phyloP scores from a whole-genome alignment of 306 rosid genomes.

The Prunus salicina region DNA sequence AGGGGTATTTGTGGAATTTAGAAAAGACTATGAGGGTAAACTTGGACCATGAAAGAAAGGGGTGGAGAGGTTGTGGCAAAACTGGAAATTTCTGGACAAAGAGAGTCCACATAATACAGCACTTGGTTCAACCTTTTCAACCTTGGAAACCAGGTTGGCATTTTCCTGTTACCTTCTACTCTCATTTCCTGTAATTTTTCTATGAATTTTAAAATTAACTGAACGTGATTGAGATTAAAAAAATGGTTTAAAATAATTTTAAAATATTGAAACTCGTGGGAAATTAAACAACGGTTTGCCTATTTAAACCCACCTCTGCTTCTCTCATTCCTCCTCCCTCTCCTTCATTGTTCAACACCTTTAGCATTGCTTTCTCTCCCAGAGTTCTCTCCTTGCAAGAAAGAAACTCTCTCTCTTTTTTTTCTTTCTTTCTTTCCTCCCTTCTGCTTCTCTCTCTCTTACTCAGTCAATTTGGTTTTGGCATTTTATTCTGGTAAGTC shows the following conservation, averaged over 20 bases:
- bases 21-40: background rate
- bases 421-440: slow-evolving; percentile 6
- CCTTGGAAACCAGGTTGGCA: background rate
- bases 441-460: slow-evolving; percentile 7
- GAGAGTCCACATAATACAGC: slow-evolving; percentile 21
- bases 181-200: slow-evolving; percentile 1
- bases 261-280: slow-evolving; percentile 7
- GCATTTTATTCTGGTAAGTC: slow-evolving; percentile 38
- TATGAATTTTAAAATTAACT: background rate
- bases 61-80: slow-evolving; percentile 14
- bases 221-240: slow-evolving; percentile 9
- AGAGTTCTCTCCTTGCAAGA: slow-evolving; percentile 24
- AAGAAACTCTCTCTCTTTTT: slow-evolving; percentile 26
- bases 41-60: slow-evolving; percentile 18
- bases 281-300: slow-evolving; percentile 24
- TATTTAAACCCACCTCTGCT: slow-evolving; percentile 48
- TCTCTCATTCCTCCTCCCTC: slow-evolving; percentile 55
- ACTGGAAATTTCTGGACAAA: slow-evolving; percentile 33
- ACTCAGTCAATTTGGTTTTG: background rate
- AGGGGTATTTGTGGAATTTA: slow-evolving; percentile 22
- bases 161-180: slow-evolving; percentile 4
- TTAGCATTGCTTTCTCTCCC: slow-evolving; percentile 12
- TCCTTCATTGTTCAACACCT: slow-evolving; percentile 25
- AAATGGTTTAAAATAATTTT: background rate
- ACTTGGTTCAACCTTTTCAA: background rate